These are phyloP conservation scores for Daldinia sp. DNA, from an alignment of 2,329 filamentous ascomycete species.

Conservation along the genomic window DNA sequence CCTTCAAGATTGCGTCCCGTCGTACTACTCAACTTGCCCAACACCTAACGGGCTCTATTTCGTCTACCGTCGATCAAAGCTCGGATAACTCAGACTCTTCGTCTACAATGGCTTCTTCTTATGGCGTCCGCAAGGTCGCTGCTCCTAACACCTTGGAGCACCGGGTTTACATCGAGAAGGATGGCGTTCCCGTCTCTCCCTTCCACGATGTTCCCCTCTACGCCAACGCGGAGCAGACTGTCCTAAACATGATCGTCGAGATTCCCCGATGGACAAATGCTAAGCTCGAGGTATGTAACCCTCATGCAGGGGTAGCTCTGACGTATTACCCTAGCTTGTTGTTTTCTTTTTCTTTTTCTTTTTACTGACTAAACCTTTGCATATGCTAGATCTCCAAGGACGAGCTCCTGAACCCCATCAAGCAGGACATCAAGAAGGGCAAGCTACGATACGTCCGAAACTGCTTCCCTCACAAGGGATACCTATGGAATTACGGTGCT, in stretches of 20 bases:
- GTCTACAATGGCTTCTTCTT: slow-evolving; percentile 68
- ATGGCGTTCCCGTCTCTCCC: slow-evolving; percentile 90
- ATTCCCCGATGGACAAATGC: slow-evolving; percentile 99
- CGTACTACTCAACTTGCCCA: slow-evolving; percentile 64
- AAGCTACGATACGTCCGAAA: slow-evolving; percentile 99
- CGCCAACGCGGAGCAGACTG: slow-evolving; percentile 92
- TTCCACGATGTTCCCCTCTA: slow-evolving; percentile 99
- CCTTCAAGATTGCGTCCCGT: slow-evolving; percentile 56
- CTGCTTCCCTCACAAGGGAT: slow-evolving; percentile 99
- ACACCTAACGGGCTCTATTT: slow-evolving; percentile 56
- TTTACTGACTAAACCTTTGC: slow-evolving; percentile 24
- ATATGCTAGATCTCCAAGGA: slow-evolving; percentile 89
- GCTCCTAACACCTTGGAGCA: slow-evolving; percentile 94
- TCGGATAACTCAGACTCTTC: slow-evolving; percentile 21
- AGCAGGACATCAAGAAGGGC: slow-evolving; percentile 99
- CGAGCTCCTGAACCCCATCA: slow-evolving; percentile 97
- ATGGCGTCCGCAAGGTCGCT: slow-evolving; percentile 85
- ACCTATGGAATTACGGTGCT: slow-evolving; percentile 99
- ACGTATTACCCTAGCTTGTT: slow-evolving; percentile 9
- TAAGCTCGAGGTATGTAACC: slow-evolving; percentile 93
- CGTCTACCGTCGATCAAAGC: slow-evolving; percentile 37
- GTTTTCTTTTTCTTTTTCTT: too few relatives aligned
- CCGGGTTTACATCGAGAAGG: slow-evolving; percentile 97
- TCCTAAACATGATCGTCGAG: slow-evolving; percentile 99
- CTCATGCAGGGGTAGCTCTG: slow-evolving; percentile 10